These are phyloP conservation scores for Fusarium begoniae DNA, from an alignment of 2,329 filamentous ascomycete genomes.

Conservation along the genomic window DNA sequence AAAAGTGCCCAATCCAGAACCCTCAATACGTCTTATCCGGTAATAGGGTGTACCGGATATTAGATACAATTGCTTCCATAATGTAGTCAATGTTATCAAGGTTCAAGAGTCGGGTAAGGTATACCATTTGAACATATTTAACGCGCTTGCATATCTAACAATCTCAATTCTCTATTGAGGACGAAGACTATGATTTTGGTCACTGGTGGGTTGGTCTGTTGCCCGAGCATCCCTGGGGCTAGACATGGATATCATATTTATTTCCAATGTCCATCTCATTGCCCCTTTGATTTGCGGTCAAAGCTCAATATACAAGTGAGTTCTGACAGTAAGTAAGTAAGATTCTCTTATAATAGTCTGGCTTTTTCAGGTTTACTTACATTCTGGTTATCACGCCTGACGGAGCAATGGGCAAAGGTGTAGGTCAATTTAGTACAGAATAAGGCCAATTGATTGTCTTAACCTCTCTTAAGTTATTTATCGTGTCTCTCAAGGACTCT, in stretches of 20 bases:
- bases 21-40: accelerated
- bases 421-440: accelerated
- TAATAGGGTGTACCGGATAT: too few relatives aligned
- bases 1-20: neutral
- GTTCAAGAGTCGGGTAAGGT: neutral
- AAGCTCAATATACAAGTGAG: neutral
- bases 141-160: neutral
- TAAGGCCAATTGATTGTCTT: accelerated
- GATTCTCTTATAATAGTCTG: neutral
- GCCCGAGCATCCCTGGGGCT: too few relatives aligned
- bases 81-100: neutral
- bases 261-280: too few relatives aligned
- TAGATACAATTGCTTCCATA: too few relatives aligned
- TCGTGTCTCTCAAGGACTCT: accelerated
- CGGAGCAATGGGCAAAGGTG: accelerated
- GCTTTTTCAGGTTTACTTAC: accelerated
- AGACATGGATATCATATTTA: too few relatives aligned
- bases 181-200: too few relatives aligned
- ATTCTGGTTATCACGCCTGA: neutral
- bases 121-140: neutral
- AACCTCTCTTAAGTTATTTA: neutral
- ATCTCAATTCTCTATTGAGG: accelerated
- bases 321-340: neutral
- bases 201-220: accelerated
- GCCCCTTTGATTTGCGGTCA: accelerated